Evolutionary conservation across 1,139 yeast species (phyloP), one percentile per base, ranked within the genome.

Genomic region (Taphrina pruni): DNA sequence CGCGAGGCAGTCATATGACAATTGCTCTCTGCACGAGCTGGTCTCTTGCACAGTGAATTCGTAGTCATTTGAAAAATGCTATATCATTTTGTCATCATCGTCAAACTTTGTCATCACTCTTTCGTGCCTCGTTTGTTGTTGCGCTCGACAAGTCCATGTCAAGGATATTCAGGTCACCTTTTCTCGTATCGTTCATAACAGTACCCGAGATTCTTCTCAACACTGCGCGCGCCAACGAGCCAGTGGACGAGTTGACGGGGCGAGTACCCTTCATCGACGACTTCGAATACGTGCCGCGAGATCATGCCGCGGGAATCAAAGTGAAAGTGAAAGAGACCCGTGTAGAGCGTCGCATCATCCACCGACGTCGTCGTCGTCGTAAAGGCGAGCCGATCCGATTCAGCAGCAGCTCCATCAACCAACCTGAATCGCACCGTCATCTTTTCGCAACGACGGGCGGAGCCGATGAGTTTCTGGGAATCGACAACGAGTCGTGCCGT

Each of bases 291-390:
- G 32, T 54, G 61, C 14, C 70, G 50, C 21, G 69, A 46, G 58
- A 65, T 57, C 14, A 36, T 48, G 14, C 69, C 69, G 14, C 35
- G n/a, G n/a, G 54, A 12, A 20, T 58, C 64, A 50, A 65, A 65
- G 58, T 65, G 52, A 21, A 65, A 65, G 56, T 64, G 67, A 57
- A 64, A 64, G 55, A 64, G 60, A 1, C 67, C 67, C 26, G 67
- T 64, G 9, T 50, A 35, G 39, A 50, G 43, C 17, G 60, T 46
- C 11, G 38, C 50, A 8, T 26, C 56, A 6, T 26, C 32, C 4
- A 26, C 32, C 32, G 32, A 26, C 32, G 32, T 26, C 32, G 32
- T 26, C 32, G 32, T 26, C 32, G 32, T 26, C 32, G 32, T 26
- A 4, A 26, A 26, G 4, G 4, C 32, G 4, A 4, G 32, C 2